phyloP scores from a whole-genome alignment of 2,329 filamentous ascomycete species.

The Huntiella abstrusa region DNA sequence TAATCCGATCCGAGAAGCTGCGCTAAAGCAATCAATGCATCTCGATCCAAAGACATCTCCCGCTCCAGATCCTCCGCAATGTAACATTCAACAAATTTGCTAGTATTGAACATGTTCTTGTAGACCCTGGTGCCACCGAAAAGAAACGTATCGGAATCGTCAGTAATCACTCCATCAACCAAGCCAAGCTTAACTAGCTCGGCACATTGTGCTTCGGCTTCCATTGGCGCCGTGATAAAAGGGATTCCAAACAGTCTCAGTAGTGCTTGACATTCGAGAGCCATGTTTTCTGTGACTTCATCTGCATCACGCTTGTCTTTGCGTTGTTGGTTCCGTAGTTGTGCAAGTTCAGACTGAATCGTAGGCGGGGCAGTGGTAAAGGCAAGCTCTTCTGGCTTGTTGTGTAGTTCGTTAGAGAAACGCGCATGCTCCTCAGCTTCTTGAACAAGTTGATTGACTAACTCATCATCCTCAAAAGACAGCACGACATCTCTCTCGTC shows the following conservation, averaged over 20 bases:
- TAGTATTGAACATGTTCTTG: constrained; percentile 99
- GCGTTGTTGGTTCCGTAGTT: constrained; percentile 82
- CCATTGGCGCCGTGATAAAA: constrained; percentile 96
- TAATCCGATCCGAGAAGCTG: constrained; percentile 90
- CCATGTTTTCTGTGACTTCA: constrained; percentile 91
- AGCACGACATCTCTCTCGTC: constrained; percentile 50
- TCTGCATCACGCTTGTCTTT: constrained; percentile 92
- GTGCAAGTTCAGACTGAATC: constrained; percentile 74
- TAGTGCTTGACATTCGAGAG: constrained; percentile 82
- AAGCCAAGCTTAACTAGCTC: constrained; percentile 71
- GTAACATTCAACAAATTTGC: constrained; percentile 96
- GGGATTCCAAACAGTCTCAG: constrained; percentile 81
- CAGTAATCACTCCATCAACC: constrained; percentile 93
- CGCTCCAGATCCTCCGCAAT: constrained; percentile 65
- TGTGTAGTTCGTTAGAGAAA: constrained; percentile 75
- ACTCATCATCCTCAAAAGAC: constrained; percentile 80
- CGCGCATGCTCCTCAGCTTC: constrained; percentile 89
- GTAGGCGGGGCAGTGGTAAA: constrained; percentile 45
- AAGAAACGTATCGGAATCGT: constrained; percentile 90
- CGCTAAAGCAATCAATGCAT: constrained; percentile 73
- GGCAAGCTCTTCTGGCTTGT: constrained; percentile 36
- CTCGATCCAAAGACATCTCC: constrained; percentile 72
- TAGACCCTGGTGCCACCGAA: constrained; percentile 94
- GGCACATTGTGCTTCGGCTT: constrained; percentile 94
- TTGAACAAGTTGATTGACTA: constrained; percentile 66